Base-by-base conservation (phyloP, 768 basidiomycete genomes). In the Cubamyces sp. region DNA sequence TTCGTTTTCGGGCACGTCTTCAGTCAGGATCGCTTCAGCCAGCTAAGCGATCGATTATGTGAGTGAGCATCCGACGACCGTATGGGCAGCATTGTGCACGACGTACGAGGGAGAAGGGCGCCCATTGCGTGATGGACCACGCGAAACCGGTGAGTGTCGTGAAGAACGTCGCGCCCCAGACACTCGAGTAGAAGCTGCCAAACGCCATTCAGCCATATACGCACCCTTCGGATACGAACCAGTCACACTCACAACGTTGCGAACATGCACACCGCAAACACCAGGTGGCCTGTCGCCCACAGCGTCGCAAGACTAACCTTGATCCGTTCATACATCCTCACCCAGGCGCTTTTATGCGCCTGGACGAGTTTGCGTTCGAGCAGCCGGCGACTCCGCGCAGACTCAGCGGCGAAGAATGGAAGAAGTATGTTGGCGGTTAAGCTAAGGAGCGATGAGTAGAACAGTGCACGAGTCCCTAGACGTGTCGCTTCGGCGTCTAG, bases 121-220 rank as follows among this genome's bases (percentile, higher is more conserved):
- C 94, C 96, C 96, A 98, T 74, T 90, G 89, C 0, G 88, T 84
- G 54, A 98, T 82, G 5, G 94, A 94, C 92, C 91, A 97, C n/a
- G 91, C 89, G 68, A 97, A 89, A 0, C 96, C 96, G 7, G 88
- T 88, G 14, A 91, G 66, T 8, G 88, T 83, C 53, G 97, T 84
- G 62, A 98, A 81, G 14, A 87, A 58, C 0, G 90, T 94, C 18
- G 93, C 89, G 0, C 89, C 87, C 16, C 70, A 70, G 0, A 95
- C 89, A 16, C 81, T 85, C 9, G 84, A 81, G 2, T 87, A 89
- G 66, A 95, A 83, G 66, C 92, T 96, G 68, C 23, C 55, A 26
- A 12, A 1, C 25, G 19, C 1, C 14, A 4, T 28, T 54, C 11
- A 53, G 39, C 23, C 19, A 5, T 25, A 1, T 23, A 21, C 7